A percentile compares a stretch with the other conserved stretches of the same genome.
phyloP scores from a whole-genome alignment of 768 basidiomycete species.

The Termitomyces sp. region DNA sequence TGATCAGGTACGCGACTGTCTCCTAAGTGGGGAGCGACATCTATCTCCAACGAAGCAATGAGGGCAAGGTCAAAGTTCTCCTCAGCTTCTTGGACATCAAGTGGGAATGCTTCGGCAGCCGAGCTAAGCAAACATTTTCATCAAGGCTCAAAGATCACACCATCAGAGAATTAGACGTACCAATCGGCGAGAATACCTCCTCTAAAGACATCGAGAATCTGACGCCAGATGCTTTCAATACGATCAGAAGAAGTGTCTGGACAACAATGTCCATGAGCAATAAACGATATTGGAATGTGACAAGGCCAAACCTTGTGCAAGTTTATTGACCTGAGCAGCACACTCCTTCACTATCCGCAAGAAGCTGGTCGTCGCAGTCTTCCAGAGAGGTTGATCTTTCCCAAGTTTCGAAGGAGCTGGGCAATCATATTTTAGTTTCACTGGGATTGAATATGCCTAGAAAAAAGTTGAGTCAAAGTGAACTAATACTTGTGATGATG shows the following conservation, averaged over 20 bases:
- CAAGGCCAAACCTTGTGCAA: conserved; percentile 44
- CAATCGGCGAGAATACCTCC: conserved; percentile 85
- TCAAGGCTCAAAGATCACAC: background rate
- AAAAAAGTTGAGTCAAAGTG: background rate
- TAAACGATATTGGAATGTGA: background rate
- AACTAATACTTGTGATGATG: background rate
- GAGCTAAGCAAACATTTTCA: conserved; percentile 38
- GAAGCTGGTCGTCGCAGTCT: conserved; percentile 85
- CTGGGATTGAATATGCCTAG: conserved; percentile 85
- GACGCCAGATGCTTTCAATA: conserved; percentile 82
- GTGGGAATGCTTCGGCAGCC: conserved; percentile 48
- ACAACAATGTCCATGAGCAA: background rate
- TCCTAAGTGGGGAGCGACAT: conserved; percentile 77
- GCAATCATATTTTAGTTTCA: conserved; percentile 94
- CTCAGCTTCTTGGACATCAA: conserved; percentile 69
- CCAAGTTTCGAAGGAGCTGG: conserved; percentile 86
- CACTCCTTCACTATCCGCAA: conserved; percentile 71
- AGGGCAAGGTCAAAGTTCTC: conserved; percentile 85
- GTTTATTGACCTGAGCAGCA: conserved; percentile 43
- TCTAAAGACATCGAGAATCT: conserved; percentile 75
- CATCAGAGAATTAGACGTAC: conserved; percentile 31
- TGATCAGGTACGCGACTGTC: conserved; percentile 66
- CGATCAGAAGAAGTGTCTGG: conserved; percentile 59
- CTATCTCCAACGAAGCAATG: conserved; percentile 74
- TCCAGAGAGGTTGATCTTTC: conserved; percentile 88